Percentiles rank a stretch among this genome's conserved stretches.
Conservation (phyloP, 352 stramenopile genomes). For the Pythium aquatile region DNA sequence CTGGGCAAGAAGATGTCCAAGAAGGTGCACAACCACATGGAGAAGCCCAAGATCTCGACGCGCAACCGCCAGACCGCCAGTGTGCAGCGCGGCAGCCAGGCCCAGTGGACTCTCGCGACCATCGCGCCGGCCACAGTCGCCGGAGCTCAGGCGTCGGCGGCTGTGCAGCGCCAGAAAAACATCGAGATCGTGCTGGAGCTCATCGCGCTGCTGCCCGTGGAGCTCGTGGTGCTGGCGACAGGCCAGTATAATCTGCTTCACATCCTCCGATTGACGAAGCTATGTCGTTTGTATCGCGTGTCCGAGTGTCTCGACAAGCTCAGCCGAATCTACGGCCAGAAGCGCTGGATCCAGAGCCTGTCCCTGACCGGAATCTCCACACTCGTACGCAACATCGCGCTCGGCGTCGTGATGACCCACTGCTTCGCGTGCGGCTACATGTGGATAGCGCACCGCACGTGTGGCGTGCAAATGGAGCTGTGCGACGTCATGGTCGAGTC, state of each 20-base stretch:
- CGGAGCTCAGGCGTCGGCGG: slow-evolving; percentile 12
- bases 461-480: slow-evolving; percentile 47
- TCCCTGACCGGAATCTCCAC: slow-evolving; percentile 60
- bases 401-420: slow-evolving; percentile 42
- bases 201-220: slow-evolving; percentile 47
- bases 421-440: slow-evolving; percentile 73
- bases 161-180: slow-evolving; percentile 21
- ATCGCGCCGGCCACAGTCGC: slow-evolving; percentile 28
- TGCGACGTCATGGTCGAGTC: slow-evolving; percentile 45
- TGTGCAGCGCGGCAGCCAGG: slow-evolving; percentile 24
- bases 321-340: slow-evolving; percentile 50
- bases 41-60: slow-evolving; percentile 35
- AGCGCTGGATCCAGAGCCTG: slow-evolving; percentile 41
- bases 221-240: slow-evolving; percentile 42
- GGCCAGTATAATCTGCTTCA: slow-evolving; percentile 55
- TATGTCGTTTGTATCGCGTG: slow-evolving; percentile 56
- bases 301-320: slow-evolving; percentile 37
- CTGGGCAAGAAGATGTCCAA: slow-evolving; percentile 48
- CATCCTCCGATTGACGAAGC: slow-evolving; percentile 54
- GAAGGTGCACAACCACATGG: slow-evolving; percentile 25
- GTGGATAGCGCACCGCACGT: slow-evolving; percentile 55
- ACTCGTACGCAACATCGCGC: slow-evolving; percentile 39
- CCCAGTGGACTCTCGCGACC: slow-evolving; percentile 48
- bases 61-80: slow-evolving; percentile 28
- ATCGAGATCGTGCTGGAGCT: slow-evolving; percentile 53